Percentiles rank a stretch among this genome's conserved stretches.
Conservation (phyloP, 768 basidiomycete genomes). For the Mycena haematopus region DNA sequence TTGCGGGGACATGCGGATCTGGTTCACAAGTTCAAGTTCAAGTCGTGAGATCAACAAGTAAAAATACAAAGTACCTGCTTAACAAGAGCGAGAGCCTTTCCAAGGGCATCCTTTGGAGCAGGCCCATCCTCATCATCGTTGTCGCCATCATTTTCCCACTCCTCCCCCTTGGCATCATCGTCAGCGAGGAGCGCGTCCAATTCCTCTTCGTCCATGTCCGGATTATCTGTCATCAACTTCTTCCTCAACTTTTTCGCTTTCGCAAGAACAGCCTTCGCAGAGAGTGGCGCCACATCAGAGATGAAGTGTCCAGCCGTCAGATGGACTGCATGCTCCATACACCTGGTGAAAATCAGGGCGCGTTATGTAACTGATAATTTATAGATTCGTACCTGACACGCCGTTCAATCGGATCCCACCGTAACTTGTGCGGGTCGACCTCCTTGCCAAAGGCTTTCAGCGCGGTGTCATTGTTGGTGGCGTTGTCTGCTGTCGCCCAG, state of each 20-base stretch:
- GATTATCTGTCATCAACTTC: conserved; percentile 4
- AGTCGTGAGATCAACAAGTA: too few species aligned
- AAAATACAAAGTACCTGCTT: too few species aligned
- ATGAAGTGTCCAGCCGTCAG: conserved; percentile 38
- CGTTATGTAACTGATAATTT: too few species aligned
- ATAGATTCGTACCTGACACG: conserved; percentile 30
- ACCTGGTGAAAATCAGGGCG: conserved; percentile 27
- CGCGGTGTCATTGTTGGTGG: conserved; percentile 35
- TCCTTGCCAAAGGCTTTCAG: conserved; percentile 31
- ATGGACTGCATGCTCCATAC: conserved; percentile 43
- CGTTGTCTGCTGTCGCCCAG: conserved; percentile 40
- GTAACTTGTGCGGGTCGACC: conserved; percentile 20
- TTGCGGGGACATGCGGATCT: too few species aligned
- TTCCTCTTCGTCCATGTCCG: conserved; percentile 13
- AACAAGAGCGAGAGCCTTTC: too few species aligned
- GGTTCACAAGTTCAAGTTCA: too few species aligned
- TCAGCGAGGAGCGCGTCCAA: conserved; percentile 6
- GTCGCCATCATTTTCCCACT: too few species aligned
- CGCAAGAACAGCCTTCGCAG: conserved; percentile 1
- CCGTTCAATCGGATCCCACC: conserved; percentile 34
- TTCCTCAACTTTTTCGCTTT: conserved; percentile 7
- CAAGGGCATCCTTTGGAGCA: too few species aligned
- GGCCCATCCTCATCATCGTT: too few species aligned
- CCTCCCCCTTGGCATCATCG: too few species aligned
- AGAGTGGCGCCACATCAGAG: conserved; percentile 31